phyloP scores from a whole-genome alignment of 768 basidiomycete genomes.

The Kwoniella dejecticola region DNA sequence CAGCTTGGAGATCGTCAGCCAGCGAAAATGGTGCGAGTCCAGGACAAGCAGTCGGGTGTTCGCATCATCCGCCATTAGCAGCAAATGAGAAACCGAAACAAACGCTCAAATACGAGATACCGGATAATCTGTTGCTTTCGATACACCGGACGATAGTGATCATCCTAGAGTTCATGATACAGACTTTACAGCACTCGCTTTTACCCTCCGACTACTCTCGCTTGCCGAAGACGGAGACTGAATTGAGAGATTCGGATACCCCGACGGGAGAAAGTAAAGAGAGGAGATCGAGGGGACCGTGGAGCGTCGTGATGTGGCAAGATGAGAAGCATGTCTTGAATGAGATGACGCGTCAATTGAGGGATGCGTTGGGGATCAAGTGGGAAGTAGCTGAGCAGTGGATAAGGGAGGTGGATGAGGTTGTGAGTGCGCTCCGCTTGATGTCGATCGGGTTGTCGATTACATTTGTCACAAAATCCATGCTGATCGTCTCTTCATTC shows the following conservation, averaged over 20 bases:
- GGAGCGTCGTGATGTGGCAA: conserved; percentile 78
- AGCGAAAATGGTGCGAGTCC: too few relatives aligned
- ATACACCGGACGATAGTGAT: conserved; percentile 74
- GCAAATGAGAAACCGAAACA: conserved; percentile 52
- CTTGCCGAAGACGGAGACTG: conserved; percentile 58
- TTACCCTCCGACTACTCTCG: conserved; percentile 60
- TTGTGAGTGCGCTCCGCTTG: conserved; percentile 28
- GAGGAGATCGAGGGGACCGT: conserved; percentile 32
- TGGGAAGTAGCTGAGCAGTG: conserved; percentile 35
- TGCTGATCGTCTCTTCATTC: too few relatives aligned
- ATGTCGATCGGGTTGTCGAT: too few relatives aligned
- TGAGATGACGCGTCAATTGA: conserved; percentile 65
- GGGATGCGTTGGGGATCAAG: conserved; percentile 44
- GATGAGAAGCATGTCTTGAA: conserved; percentile 95
- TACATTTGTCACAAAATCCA: too few relatives aligned
- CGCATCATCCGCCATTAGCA: conserved; percentile 67
- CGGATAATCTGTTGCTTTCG: conserved; percentile 62
- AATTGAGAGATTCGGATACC: conserved; percentile 22
- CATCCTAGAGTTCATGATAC: conserved; percentile 78
- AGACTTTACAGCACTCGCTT: conserved; percentile 78
- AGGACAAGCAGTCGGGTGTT: conserved; percentile 61
- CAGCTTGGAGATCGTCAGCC: conserved; percentile 70
- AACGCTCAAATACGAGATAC: conserved; percentile 62
- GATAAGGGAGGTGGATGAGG: conserved; percentile 44
- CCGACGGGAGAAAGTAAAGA: conserved; percentile 25